Conservation (phyloP, 352 stramenopile genomes). For the Globisporangium emineosum region DNA sequence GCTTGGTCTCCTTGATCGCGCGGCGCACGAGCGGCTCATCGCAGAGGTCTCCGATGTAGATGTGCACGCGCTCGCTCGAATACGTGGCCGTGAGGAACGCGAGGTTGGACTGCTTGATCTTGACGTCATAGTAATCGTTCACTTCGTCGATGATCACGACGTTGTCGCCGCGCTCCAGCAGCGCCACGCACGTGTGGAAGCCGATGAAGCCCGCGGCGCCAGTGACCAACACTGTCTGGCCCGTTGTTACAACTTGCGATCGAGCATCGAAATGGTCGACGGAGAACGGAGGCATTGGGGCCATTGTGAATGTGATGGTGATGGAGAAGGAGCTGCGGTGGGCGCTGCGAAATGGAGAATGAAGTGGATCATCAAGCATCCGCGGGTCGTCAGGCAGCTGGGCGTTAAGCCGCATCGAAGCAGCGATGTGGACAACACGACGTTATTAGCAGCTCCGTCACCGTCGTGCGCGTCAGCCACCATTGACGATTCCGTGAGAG, state of each 20-base stretch:
- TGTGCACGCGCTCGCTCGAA: slow-evolving; percentile 47
- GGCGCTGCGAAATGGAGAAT: neutral
- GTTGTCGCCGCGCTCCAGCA: slow-evolving; percentile 85
- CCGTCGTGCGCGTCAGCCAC: neutral
- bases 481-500: neutral
- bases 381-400: neutral
- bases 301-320: neutral
- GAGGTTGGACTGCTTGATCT: slow-evolving; percentile 96
- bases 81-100: slow-evolving; percentile 69
- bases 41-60: slow-evolving; percentile 93
- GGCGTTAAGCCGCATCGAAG: neutral
- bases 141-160: slow-evolving; percentile 98
- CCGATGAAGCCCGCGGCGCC: slow-evolving; percentile 97
- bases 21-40: slow-evolving; percentile 89
- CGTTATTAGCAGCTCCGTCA: neutral
- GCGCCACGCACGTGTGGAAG: slow-evolving; percentile 91
- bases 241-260: neutral
- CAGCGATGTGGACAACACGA: too few relatives aligned
- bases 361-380: neutral
- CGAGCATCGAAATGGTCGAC: neutral
- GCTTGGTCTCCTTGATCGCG: slow-evolving; percentile 88
- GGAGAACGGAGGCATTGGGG: neutral
- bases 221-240: slow-evolving; percentile 66
- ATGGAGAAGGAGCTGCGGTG: neutral
- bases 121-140: slow-evolving; percentile 99